Conservation (phyloP, 768 basidiomycete genomes). For the Mycena olivaceomarginata region DNA sequence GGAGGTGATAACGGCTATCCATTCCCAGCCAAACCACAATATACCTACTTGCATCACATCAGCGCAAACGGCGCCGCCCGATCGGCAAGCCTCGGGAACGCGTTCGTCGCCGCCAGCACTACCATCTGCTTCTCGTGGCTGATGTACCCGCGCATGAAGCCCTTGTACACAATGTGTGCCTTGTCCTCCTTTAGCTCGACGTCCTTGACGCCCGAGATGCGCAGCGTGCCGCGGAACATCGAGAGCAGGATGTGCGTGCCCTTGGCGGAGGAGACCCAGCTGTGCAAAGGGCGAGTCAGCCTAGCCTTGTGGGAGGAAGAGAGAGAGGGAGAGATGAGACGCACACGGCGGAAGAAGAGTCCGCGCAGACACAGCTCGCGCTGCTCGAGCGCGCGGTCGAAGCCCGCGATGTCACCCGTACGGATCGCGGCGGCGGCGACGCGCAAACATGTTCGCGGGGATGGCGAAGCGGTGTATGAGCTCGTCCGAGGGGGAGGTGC, state of each 20-base stretch:
- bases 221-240: slow-evolving; percentile 87
- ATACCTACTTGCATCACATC: too few relatives aligned
- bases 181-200: slow-evolving; percentile 90
- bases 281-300: slow-evolving; percentile 51
- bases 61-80: too few relatives aligned
- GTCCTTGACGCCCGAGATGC: slow-evolving; percentile 73
- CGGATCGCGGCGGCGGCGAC: slow-evolving; percentile 86
- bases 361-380: slow-evolving; percentile 89
- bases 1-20: too few relatives aligned
- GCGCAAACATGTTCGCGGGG: slow-evolving; percentile 82
- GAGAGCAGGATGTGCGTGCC: slow-evolving; percentile 86
- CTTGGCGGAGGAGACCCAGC: slow-evolving; percentile 88
- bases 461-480: slow-evolving; percentile 85
- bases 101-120: too few relatives aligned
- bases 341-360: slow-evolving; percentile 86
- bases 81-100: too few relatives aligned
- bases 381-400: slow-evolving; percentile 85
- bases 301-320: slow-evolving; percentile 24
- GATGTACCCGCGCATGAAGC: slow-evolving; percentile 95
- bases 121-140: too few relatives aligned
- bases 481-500: slow-evolving; percentile 84
- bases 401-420: slow-evolving; percentile 84
- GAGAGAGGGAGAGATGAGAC: slow-evolving; percentile 50
- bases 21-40: too few relatives aligned
- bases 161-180: slow-evolving; percentile 96